Evolutionary conservation across 1,284 basidiomycete genomes (phyloP).

Genomic region (Malassezia cuniculi): DNA sequence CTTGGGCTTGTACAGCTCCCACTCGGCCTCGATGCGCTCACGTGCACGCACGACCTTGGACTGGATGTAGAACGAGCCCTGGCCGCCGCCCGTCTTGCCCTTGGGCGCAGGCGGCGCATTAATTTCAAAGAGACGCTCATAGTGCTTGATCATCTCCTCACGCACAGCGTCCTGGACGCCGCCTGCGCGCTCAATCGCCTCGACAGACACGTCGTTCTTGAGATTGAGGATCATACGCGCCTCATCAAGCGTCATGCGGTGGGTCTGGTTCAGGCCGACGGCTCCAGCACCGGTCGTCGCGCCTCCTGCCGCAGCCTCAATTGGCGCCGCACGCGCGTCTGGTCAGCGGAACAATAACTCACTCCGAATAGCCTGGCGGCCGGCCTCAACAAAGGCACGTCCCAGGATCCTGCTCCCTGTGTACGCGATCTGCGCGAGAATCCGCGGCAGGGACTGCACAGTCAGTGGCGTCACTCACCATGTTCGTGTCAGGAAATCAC

Average conservation of each 20-base stretch:
- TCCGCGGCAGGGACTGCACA: slow-evolving; percentile 46
- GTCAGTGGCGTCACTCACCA: slow-evolving; percentile 11
- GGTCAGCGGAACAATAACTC: slow-evolving; percentile 44
- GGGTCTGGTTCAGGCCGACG: slow-evolving; percentile 52
- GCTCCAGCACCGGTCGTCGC: slow-evolving; percentile 35
- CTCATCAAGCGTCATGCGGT: slow-evolving; percentile 90
- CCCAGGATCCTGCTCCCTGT: slow-evolving; percentile 73
- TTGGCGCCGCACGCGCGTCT: slow-evolving; percentile 68
- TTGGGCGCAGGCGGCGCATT: slow-evolving; percentile 50
- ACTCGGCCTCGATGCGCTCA: slow-evolving; percentile 83
- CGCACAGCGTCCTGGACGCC: slow-evolving; percentile 20
- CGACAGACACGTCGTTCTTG: slow-evolving; percentile 52
- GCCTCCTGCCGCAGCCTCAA: slow-evolving; percentile 54
- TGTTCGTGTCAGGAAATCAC: no score
- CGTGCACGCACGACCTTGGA: slow-evolving; percentile 88
- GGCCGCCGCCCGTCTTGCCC: slow-evolving; percentile 36
- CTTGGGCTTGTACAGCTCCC: slow-evolving; percentile 27
- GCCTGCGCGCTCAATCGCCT: slow-evolving; percentile 7
- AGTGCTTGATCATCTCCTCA: slow-evolving; percentile 51
- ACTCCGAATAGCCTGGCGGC: slow-evolving; percentile 85
- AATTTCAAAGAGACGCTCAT: slow-evolving; percentile 84
- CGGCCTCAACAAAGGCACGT: slow-evolving; percentile 79
- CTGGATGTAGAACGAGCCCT: slow-evolving; percentile 60
- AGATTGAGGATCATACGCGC: slow-evolving; percentile 84
- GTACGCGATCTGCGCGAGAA: slow-evolving; percentile 68